Conservation (phyloP, 2,329 filamentous ascomycete species). For the Neofusicoccum cordaticola region DNA sequence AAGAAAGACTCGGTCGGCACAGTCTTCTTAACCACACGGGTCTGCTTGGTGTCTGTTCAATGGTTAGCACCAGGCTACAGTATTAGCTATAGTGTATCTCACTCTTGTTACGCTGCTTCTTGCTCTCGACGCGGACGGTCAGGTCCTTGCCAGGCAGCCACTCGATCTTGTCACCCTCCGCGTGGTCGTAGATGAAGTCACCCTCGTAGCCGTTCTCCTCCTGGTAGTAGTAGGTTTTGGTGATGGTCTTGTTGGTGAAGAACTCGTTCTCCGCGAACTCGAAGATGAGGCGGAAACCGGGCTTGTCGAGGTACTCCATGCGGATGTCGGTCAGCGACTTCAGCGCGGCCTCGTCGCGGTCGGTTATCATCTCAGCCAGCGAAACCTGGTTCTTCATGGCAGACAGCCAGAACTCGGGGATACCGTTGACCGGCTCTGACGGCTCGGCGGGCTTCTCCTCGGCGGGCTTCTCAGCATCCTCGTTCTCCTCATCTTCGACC, state of each 20-base stretch:
- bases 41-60: slow-evolving; percentile 91
- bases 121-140: slow-evolving; percentile 92
- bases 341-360: slow-evolving; percentile 90
- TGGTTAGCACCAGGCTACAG: neutral
- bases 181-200: slow-evolving; percentile 99
- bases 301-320: slow-evolving; percentile 99
- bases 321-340: slow-evolving; percentile 89
- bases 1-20: slow-evolving; percentile 96
- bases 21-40: slow-evolving; percentile 97
- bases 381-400: slow-evolving; percentile 99
- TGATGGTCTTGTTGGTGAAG: slow-evolving; percentile 95
- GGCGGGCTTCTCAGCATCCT: slow-evolving; percentile 52
- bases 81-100: slow-evolving; percentile 36
- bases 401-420: slow-evolving; percentile 98
- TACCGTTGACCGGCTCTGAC: slow-evolving; percentile 64
- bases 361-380: slow-evolving; percentile 97
- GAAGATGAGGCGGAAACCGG: slow-evolving; percentile 97
- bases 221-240: slow-evolving; percentile 99
- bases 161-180: slow-evolving; percentile 95
- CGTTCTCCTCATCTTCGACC: slow-evolving; percentile 69
- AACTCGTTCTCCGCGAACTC: slow-evolving; percentile 94
- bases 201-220: slow-evolving; percentile 98
- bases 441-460: slow-evolving; percentile 61
- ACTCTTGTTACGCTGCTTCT: slow-evolving; percentile 99
- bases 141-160: slow-evolving; percentile 94